Evolutionary conservation across 768 basidiomycete species (phyloP), one percentile per base, ranked within the genome.

Genomic region (Lactifluus echinatus): DNA sequence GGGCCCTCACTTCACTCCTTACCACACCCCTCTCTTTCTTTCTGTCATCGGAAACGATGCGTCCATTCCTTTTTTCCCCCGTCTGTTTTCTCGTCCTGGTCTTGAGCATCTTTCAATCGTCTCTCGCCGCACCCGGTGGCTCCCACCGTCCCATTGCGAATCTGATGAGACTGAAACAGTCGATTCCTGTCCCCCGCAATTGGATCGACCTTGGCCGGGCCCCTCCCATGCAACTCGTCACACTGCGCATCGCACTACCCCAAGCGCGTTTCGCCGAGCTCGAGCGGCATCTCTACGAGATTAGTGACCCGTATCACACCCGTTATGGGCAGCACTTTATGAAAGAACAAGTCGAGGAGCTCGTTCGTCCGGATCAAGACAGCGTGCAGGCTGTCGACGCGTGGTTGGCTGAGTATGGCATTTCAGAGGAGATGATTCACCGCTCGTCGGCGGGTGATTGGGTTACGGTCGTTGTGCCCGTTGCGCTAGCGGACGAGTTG

Each of bases 391-490:
- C 73, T 4, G 84, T 89, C 31, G 73, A 79, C 36, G 74, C 77
- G 61, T 89, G 87, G 86, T 72, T 89, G 14, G 71, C 70, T 0
- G 74, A 73, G 2, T 75, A 84, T 56, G 84, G 81, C 31, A 69
- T 88, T 26, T 58, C 64, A 15, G 53, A 15, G 4, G 47, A 50
- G 47, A 62, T 81, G 21, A 60, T 48, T 28, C 39, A 69, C 40
- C 79, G 80, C 8, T 85, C 86, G 11, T 76, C 83, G 2, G 84
- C 85, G 0, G 75, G 78, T 47, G 87, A 88, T 60, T 89, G 85
- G 87, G 71, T 87, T 12, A 80, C 74, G 6, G 66, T 87, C 39
- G 79, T 68, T 12, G 70, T 87, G 7, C 78, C 85, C 0, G 74
- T 89, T 44, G 63, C 70, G 33, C 60, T 81, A 24, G 86, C 81